Evolutionary conservation across 306 rosid species (phyloP), one percentile per base, ranked within the genome.

Genomic region (Sicyos edulis): DNA sequence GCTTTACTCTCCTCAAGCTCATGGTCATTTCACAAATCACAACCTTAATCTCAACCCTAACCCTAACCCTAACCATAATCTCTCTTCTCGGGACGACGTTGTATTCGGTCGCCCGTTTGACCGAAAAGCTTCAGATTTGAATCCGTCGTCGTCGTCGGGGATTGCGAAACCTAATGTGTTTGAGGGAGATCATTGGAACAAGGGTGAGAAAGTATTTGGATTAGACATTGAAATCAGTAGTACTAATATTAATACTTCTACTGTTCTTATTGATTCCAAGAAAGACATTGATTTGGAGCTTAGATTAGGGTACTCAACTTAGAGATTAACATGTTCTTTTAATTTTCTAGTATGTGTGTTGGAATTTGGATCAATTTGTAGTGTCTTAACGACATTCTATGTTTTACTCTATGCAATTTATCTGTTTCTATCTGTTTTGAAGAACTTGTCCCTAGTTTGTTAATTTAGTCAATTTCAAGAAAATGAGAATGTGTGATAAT

Each of bases 251-350:
- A 5, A 37, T 5, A 37, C 44, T 37, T 37, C 63, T 15, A 57
- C 15, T 14, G 64, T 84, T 82, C 86, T 90, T 88, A 88, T 61
- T 72, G 89, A 77, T 82, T 90, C 73, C 80, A 64, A 66, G 77
- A 83, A 80, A 24, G 93, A 90, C 69, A 81, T 92, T 51, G 98
- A 92, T 74, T 88, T 90, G 83, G 98, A 90, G 89, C 98, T 92
- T 59, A 90, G 96, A 49, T 86, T 92, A 40, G 96, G 98, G 49
- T 80, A 65, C 77, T 75, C 71, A 10, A 4, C 51, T 65, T 44
- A 65, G 52, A 19, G 71, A 19, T 37, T 8, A 62, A 34, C 49
- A n/a, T 34, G 69, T 34, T 62, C 69, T 62, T 62, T 49, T 34
- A 62, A 62, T 59, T 26, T 26, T 14, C 65, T 59, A 19, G 44